Percentiles rank a stretch among this genome's conserved stretches.
Evolutionary conservation across 2,329 filamentous ascomycete species (phyloP).

Genomic region (Xylariaceae sp.): DNA sequence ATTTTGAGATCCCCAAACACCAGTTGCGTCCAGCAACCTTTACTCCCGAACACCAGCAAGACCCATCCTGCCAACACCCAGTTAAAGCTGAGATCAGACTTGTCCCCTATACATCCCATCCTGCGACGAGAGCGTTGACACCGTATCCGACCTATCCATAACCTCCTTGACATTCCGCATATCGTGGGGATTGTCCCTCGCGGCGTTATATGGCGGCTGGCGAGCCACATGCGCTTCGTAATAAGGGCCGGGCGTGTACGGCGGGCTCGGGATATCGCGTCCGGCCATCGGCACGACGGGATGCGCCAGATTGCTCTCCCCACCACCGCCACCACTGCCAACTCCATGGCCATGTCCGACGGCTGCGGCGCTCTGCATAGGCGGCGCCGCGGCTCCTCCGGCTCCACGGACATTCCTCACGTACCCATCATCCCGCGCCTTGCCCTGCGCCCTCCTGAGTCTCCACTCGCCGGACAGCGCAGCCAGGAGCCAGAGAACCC

Average conservation of each 20-base stretch:
- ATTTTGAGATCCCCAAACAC: constrained; percentile 6
- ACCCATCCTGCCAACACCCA: no score
- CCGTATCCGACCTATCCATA: constrained; percentile 4
- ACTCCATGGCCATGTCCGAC: background rate
- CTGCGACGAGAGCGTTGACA: constrained; percentile 26
- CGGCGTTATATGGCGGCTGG: background rate
- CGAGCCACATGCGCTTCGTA: constrained; percentile 19
- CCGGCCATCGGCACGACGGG: background rate
- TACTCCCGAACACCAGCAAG: background rate
- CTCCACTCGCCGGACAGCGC: constrained; percentile 42
- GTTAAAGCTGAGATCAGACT: constrained; percentile 21
- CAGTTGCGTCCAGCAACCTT: background rate
- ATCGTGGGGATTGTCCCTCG: background rate
- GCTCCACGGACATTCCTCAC: background rate
- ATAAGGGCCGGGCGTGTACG: constrained; percentile 25
- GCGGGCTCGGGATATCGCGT: constrained; percentile 21
- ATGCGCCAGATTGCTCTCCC: no score
- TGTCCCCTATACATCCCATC: constrained; percentile 24
- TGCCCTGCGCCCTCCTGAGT: constrained; percentile 16
- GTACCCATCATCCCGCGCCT: background rate
- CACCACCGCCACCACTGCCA: no score
- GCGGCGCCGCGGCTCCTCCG: background rate
- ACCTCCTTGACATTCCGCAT: constrained; percentile 24
- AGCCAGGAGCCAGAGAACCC: constrained; percentile 45
- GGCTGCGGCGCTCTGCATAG: background rate